Conservation (phyloP, 345 rosid species). For the Viola odorata region DNA sequence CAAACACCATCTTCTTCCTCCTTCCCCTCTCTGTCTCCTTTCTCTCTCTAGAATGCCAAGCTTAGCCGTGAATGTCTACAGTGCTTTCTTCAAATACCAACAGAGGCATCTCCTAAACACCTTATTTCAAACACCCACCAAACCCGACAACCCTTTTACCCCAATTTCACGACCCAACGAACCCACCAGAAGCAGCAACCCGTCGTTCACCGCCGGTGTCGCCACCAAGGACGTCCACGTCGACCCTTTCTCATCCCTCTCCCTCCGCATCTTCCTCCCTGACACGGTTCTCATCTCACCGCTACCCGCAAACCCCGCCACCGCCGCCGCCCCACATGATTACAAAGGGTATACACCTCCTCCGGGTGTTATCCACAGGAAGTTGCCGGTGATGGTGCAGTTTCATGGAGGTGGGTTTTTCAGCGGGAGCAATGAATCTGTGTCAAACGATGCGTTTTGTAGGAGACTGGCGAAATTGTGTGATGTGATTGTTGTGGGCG, state of each 20-base stretch:
- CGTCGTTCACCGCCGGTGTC: conserved; percentile 79
- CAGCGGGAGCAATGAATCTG: conserved; percentile 64
- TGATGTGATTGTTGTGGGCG: conserved; percentile 73
- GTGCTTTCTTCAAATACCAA: conserved; percentile 90
- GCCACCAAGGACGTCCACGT: conserved; percentile 96
- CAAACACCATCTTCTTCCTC: background rate
- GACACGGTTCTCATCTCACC: conserved; percentile 52
- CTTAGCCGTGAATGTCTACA: conserved; percentile 76
- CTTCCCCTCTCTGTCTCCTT: background rate
- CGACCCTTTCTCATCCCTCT: conserved; percentile 74
- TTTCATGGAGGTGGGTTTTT: conserved; percentile 97
- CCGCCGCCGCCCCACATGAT: conserved; percentile 1
- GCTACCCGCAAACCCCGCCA: background rate
- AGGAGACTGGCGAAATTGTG: conserved; percentile 65
- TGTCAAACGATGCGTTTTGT: conserved; percentile 62
- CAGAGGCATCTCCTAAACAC: conserved; percentile 71
- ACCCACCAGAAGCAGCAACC: conserved; percentile 61
- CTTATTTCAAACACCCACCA: conserved; percentile 50
- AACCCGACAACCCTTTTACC: conserved; percentile 53
- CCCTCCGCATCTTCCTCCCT: conserved; percentile 86
- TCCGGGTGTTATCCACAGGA: conserved; percentile 31
- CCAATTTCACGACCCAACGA: conserved; percentile 81
- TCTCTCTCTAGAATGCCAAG: conserved; percentile 54
- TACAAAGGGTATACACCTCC: background rate
- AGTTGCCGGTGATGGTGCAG: conserved; percentile 76